Evolutionary conservation across 306 rosid genomes (phyloP), one percentile per base, ranked within the genome.

Genomic region (Prunus davidiana): DNA sequence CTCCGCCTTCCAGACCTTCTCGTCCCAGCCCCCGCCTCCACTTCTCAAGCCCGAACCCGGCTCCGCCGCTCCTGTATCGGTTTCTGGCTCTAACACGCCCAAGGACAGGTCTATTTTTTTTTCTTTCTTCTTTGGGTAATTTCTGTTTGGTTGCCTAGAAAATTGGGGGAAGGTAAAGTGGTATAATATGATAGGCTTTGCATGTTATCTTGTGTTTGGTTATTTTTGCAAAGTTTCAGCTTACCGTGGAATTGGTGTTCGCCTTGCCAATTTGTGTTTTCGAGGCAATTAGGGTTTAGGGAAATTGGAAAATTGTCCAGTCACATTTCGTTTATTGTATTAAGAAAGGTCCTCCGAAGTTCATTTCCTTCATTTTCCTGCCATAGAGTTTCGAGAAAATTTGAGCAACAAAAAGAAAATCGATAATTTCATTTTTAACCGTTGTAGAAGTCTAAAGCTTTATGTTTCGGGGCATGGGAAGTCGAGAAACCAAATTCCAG

Each of bases 91-190:
- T 52, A 88, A 80, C 61, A 76, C 69, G 71, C 88, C 92, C 34
- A 91, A 89, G 72, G 88, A 87, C 19, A 82, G 91, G 93, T 92
- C 73, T 27, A 79, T 72, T 72, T 79, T 45, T 28, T 43, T 27
- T 12, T 19, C 3, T 67, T 64, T 3, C 0, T 18, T 62, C 24
- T 67, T 20, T 15, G 20, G 24, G 3, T 43, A 15, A 47, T 64
- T 15, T 79, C 1, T 64, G 74, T 78, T 68, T 69, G 71, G 47
- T 24, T 67, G 8, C 63, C 30, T 32, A 30, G 71, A 73, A 79
- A 66, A 8, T 47, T 18, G 24, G 7, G 46, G 10, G 22, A 60
- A 27, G 43, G 54, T 38, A 64, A 64, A 56, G 18, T 43, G 55
- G 25, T 15, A 67, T 16, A 12, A 11, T 16, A 14, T 12, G 12